A percentile compares a stretch with the other conserved stretches of the same genome.
Conservation (phyloP, 768 basidiomycete species). For the Suillus americanus region DNA sequence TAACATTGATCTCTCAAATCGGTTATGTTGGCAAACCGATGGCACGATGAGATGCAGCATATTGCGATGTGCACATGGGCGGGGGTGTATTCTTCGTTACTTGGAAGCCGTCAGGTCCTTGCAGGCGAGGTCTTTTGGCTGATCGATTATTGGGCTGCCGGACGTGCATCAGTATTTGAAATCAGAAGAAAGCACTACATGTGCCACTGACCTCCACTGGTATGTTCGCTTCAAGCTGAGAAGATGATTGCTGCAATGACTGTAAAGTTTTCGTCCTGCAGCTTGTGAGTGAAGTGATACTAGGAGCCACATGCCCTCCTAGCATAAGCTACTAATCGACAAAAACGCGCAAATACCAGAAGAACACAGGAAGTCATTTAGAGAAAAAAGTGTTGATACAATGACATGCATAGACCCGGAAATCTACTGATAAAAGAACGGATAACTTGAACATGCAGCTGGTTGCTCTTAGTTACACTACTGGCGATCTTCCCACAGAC, state of each 20-base stretch:
- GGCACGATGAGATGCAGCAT: slow-evolving; percentile 34
- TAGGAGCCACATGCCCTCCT: slow-evolving; percentile 1
- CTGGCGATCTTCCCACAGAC: background rate
- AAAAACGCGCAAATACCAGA: too few relatives aligned
- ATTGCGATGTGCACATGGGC: slow-evolving; percentile 40
- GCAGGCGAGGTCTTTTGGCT: slow-evolving; percentile 10
- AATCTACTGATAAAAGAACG: too few relatives aligned
- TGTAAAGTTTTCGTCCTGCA: background rate
- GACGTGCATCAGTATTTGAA: background rate
- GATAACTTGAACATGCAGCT: background rate
- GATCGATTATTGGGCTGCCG: background rate
- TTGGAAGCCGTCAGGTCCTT: slow-evolving; percentile 30
- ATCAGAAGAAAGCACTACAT: background rate
- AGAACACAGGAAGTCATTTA: too few relatives aligned
- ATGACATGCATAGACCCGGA: too few relatives aligned
- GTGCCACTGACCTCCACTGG: slow-evolving; percentile 7
- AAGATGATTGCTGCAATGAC: background rate
- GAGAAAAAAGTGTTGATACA: too few relatives aligned
- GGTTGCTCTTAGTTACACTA: background rate
- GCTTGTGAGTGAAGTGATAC: background rate
- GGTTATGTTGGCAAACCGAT: slow-evolving; percentile 14
- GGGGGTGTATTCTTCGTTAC: slow-evolving; percentile 20
- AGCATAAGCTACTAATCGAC: too few relatives aligned
- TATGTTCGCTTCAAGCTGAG: background rate
- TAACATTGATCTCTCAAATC: slow-evolving; percentile 28